Base-by-base conservation (phyloP, 257 asterid genomes). In the Ilex aquifolium region DNA sequence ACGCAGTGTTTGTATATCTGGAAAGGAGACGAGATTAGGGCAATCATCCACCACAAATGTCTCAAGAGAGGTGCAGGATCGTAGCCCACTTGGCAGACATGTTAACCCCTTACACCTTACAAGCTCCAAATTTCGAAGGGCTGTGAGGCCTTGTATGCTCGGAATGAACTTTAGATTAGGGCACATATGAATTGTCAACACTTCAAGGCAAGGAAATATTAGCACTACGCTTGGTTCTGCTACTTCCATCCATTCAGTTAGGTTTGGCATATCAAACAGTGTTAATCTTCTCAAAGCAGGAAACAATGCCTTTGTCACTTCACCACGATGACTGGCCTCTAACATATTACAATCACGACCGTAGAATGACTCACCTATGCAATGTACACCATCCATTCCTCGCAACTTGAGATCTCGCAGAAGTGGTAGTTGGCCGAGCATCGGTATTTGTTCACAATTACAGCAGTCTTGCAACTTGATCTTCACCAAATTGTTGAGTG, bases 291-390 rank as follows among this genome's bases (percentile, higher is more conserved):
- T 48, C 53, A 48, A 48, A 48, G 53, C 53, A 48, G 53, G 53
- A 48, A 48, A 48, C 13, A 11, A 10, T 11, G 53, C 53, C 53
- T 48, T 10, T 48, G 53, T 57, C 6, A 29, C 13, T 8, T 27
- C 17, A 4, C 56, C 31, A 16, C 55, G 14, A 31, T 44, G 3
- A 13, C 46, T 54, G 2, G 32, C n/a, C n/a, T n/a, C n/a, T n/a
- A n/a, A n/a, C n/a, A n/a, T n/a, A n/a, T n/a, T n/a, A n/a, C n/a
- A n/a, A n/a, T n/a, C n/a, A n/a, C n/a, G 31, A 3, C 68, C 70
- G 5, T 78, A 70, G 61, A 74, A 78, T 11, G 72, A 64, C 2
- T 0, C 17, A n/a, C 63, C 74, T 30, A 78, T 74, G 8, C 64
- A 59, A 13, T 36, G 63, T 58, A 73, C 32, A 48, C 40, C 59